phyloP scores from a whole-genome alignment of 805 yeast genomes.

The Suhomyces canberraensis region DNA sequence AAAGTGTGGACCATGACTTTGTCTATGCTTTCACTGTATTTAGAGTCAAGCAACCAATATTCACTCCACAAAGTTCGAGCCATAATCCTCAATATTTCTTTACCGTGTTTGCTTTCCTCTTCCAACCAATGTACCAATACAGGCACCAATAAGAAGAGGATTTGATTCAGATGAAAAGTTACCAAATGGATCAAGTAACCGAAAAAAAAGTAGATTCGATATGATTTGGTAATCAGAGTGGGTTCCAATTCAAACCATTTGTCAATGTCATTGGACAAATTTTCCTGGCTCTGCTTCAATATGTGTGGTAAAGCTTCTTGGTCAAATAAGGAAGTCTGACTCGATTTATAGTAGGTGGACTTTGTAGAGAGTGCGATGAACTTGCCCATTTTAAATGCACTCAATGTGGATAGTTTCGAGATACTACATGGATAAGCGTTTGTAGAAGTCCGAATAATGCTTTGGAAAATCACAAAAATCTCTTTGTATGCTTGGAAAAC shows the following conservation, averaged over 20 bases:
- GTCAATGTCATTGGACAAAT: conserved; percentile 33
- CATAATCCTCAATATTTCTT: background rate
- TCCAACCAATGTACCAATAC: conserved; percentile 36
- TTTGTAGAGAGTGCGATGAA: conserved; percentile 32
- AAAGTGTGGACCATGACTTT: conserved; percentile 10
- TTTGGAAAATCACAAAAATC: conserved; percentile 28
- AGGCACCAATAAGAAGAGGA: conserved; percentile 32
- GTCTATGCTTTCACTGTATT: conserved; percentile 13
- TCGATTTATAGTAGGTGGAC: conserved; percentile 31
- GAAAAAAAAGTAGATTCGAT: conserved; percentile 23
- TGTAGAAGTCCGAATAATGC: conserved; percentile 16
- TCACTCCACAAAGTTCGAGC: conserved; percentile 16
- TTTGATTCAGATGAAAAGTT: conserved; percentile 31
- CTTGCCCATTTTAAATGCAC: conserved; percentile 30
- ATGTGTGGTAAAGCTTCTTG: conserved; percentile 23
- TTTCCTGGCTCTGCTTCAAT: conserved; percentile 18
- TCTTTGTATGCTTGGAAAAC: conserved; percentile 28
- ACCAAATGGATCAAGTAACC: conserved; percentile 36
- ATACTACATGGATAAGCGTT: background rate
- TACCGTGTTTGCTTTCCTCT: conserved; percentile 18
- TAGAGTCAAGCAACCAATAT: conserved; percentile 20
- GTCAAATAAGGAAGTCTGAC: conserved; percentile 24
- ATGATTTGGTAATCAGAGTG: conserved; percentile 12
- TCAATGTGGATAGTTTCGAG: conserved; percentile 19
- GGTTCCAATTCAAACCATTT: conserved; percentile 38